Conservation (phyloP, 495 filamentous ascomycete genomes). For the Talaromyces wortmannii region DNA sequence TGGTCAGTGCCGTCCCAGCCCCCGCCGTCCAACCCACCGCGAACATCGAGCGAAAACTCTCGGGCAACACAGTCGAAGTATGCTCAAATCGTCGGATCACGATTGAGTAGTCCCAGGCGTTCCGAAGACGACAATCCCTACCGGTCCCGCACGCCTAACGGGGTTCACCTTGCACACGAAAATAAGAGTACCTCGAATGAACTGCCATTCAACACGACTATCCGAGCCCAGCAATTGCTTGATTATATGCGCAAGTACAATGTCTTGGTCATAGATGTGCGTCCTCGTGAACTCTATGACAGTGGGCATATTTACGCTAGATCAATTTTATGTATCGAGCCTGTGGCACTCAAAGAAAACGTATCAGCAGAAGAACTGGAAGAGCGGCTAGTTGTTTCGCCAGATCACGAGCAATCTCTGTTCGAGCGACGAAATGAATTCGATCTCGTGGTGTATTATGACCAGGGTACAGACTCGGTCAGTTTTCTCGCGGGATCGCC, state of each 20-base stretch:
- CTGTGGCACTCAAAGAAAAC: constrained; percentile 64
- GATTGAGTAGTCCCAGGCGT: constrained; percentile 29
- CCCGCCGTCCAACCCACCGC: constrained; percentile 40
- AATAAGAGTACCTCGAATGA: constrained; percentile 34
- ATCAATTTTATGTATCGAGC: constrained; percentile 84
- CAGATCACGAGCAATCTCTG: constrained; percentile 61
- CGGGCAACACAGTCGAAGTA: constrained; percentile 28
- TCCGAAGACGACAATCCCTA: constrained; percentile 34
- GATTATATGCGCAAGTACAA: constrained; percentile 55
- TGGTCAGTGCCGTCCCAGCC: constrained; percentile 32
- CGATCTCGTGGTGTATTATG: constrained; percentile 87
- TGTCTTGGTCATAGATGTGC: constrained; percentile 80
- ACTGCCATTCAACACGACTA: constrained; percentile 53
- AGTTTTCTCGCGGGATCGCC: constrained; percentile 40
- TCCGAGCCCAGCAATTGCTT: constrained; percentile 59
- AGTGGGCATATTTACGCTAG: constrained; percentile 77
- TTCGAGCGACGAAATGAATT: constrained; percentile 74
- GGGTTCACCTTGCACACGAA: constrained; percentile 22
- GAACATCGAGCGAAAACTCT: constrained; percentile 35
- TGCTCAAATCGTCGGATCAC: constrained; percentile 31
- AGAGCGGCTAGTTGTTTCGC: constrained; percentile 74
- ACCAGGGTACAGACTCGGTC: constrained; percentile 56
- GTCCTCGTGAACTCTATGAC: constrained; percentile 75
- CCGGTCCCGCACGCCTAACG: constrained; percentile 37
- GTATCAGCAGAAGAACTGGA: constrained; percentile 82